Percentiles rank a stretch among this genome's conserved stretches.
Evolutionary conservation across 257 asterid genomes (phyloP).

Genomic region (Solanum tarapatanum): DNA sequence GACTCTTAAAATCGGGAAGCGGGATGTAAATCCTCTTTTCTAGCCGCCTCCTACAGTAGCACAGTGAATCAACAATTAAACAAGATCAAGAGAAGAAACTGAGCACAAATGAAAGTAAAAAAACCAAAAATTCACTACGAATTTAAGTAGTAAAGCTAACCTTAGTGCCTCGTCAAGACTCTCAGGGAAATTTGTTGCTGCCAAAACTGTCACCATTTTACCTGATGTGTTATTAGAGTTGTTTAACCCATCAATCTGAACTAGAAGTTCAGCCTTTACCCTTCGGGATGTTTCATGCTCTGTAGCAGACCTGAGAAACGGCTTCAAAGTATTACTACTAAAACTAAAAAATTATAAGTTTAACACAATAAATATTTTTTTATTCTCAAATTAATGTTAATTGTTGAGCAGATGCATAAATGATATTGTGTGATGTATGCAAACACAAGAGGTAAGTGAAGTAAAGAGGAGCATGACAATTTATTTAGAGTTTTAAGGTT

Average conservation of each 20-base stretch:
- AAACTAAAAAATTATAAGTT: background rate
- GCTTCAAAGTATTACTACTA: background rate
- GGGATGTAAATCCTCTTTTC: slow-evolving; percentile 92
- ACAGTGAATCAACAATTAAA: background rate
- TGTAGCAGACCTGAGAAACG: slow-evolving; percentile 60
- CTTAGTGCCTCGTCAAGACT: slow-evolving; percentile 93
- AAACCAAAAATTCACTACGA: background rate
- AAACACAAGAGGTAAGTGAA: background rate
- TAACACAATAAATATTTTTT: background rate
- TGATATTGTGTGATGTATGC: background rate
- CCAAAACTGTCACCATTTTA: slow-evolving; percentile 86
- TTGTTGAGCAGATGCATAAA: background rate
- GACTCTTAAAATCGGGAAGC: slow-evolving; percentile 71
- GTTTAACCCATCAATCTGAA: slow-evolving; percentile 84
- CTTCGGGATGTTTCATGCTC: slow-evolving; percentile 90
- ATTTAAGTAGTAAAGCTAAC: slow-evolving; percentile 9
- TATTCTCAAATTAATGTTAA: background rate
- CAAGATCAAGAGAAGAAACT: background rate
- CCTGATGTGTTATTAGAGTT: slow-evolving; percentile 77
- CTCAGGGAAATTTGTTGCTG: slow-evolving; percentile 96
- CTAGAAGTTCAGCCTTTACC: slow-evolving; percentile 79
- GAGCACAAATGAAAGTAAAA: background rate
- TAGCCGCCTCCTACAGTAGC: slow-evolving; percentile 65
- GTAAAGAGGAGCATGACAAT: background rate
- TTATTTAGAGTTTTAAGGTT: background rate